Percentiles rank a stretch among this genome's conserved stretches.
Conservation (phyloP, 2,329 filamentous ascomycete genomes). For the Amylocarpus encephaloides region DNA sequence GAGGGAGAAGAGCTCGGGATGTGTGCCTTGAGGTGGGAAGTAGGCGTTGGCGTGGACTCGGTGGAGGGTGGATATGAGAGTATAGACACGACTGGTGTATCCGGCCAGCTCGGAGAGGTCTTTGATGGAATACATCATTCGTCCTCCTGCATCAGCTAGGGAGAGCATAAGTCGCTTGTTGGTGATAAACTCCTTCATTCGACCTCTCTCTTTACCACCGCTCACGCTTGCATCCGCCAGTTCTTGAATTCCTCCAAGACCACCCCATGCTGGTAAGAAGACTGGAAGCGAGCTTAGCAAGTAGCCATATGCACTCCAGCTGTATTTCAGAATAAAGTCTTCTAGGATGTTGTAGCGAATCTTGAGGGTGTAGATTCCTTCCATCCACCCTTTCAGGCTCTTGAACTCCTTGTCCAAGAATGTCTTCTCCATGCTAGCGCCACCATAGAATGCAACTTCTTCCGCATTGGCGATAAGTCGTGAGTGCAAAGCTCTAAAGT, state of each 20-base stretch:
- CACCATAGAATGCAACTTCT: constrained; percentile 95
- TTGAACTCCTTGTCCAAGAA: constrained; percentile 90
- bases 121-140: constrained; percentile 99
- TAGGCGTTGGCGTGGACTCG: constrained; percentile 90
- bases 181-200: constrained; percentile 98
- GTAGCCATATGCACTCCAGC: constrained; percentile 97
- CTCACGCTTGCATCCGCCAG: constrained; percentile 45
- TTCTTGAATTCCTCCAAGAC: constrained; percentile 68
- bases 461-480: constrained; percentile 94
- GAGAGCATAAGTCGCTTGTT: constrained; percentile 98
- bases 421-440: constrained; percentile 88
- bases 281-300: constrained; percentile 87
- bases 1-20: constrained; percentile 78
- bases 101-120: constrained; percentile 93
- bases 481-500: constrained; percentile 86
- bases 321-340: constrained; percentile 96
- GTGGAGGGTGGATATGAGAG: constrained; percentile 88
- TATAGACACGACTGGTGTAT: constrained; percentile 94
- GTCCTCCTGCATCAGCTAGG: constrained; percentile 86
- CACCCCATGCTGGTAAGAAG: constrained; percentile 91
- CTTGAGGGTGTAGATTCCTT: constrained; percentile 94
- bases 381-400: constrained; percentile 94
- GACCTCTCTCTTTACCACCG: constrained; percentile 64
- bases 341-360: constrained; percentile 98
- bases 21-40: constrained; percentile 56